Evolutionary conservation across 176 grass and related monocot genomes (phyloP).

Genomic region (Phoenix dactylifera): DNA sequence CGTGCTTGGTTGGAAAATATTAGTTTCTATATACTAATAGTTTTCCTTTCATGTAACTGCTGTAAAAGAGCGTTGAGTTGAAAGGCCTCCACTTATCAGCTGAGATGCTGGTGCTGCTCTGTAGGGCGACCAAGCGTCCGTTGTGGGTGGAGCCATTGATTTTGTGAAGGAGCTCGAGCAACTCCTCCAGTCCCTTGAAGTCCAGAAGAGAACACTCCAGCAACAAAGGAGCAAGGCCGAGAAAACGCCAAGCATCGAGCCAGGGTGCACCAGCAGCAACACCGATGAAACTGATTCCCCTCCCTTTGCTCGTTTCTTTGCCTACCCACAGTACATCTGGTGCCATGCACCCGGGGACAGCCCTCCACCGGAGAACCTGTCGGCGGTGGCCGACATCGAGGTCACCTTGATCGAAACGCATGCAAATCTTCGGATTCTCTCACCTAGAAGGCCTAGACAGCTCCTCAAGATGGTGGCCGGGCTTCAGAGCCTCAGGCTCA

Average conservation of each 20-base stretch:
- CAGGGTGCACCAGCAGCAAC: constrained; percentile 10
- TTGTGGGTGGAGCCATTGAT: constrained; percentile 91
- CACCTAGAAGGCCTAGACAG: constrained; percentile 43
- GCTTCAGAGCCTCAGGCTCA: constrained; percentile 47
- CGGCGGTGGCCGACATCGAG: constrained; percentile 65
- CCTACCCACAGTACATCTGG: constrained; percentile 68
- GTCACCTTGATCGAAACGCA: constrained; percentile 71
- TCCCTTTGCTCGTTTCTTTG: constrained; percentile 77
- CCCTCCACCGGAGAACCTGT: constrained; percentile 11
- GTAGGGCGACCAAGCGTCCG: constrained; percentile 89
- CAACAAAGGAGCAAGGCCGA: constrained; percentile 1
- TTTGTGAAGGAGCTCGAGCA: constrained; percentile 92
- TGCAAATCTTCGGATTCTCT: constrained; percentile 48
- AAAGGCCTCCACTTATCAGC: no score
- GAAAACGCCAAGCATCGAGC: not conserved
- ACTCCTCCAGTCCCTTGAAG: constrained; percentile 77
- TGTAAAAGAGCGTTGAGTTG: no score
- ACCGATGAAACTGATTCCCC: not conserved
- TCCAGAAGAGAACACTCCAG: constrained; percentile 54
- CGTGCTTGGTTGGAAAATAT: no score
- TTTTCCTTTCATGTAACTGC: no score
- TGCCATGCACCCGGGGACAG: constrained; percentile 27
- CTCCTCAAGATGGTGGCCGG: constrained; percentile 58
- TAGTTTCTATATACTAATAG: no score
- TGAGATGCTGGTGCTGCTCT: not conserved